Evolutionary conservation across 1,284 basidiomycete species (phyloP).

Genomic region (Cutaneotrichosporon cutaneum): DNA sequence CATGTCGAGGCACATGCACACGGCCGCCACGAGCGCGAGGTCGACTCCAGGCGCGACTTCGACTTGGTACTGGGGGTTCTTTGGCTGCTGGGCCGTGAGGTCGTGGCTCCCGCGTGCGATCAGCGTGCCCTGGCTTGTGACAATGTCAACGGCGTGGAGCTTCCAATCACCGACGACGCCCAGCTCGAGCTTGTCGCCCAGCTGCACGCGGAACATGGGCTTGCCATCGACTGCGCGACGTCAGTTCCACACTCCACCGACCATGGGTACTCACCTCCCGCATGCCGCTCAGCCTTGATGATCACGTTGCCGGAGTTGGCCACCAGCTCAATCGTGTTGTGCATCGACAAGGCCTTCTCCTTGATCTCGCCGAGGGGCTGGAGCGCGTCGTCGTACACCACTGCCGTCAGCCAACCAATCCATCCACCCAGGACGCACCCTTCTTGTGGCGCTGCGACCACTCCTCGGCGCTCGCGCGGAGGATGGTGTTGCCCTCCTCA

Average conservation of each 20-base stretch:
- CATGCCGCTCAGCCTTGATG: not conserved
- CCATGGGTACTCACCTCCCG: not conserved
- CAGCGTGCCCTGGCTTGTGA: not conserved
- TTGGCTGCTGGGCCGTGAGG: not conserved
- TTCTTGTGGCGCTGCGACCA: not conserved
- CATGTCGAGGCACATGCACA: slow-evolving; percentile 53
- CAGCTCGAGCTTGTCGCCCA: not conserved
- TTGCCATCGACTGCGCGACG: not conserved
- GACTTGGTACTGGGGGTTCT: slow-evolving; percentile 42
- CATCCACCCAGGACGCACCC: not conserved
- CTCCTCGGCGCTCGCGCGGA: not conserved
- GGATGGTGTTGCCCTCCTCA: not conserved
- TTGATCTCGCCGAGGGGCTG: not conserved
- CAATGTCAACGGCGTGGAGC: not conserved
- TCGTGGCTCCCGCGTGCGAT: not conserved
- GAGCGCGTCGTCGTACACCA: not conserved
- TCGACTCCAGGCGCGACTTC: slow-evolving; percentile 54
- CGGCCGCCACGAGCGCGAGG: slow-evolving; percentile 51
- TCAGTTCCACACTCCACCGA: not conserved
- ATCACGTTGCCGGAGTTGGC: not conserved
- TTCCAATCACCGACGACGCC: not conserved
- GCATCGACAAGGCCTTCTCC: not conserved
- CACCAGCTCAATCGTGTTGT: not conserved
- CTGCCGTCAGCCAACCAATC: not conserved
- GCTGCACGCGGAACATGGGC: not conserved